Base-by-base conservation (phyloP, 1,284 basidiomycete genomes). In the Fomitopsis palustris region DNA sequence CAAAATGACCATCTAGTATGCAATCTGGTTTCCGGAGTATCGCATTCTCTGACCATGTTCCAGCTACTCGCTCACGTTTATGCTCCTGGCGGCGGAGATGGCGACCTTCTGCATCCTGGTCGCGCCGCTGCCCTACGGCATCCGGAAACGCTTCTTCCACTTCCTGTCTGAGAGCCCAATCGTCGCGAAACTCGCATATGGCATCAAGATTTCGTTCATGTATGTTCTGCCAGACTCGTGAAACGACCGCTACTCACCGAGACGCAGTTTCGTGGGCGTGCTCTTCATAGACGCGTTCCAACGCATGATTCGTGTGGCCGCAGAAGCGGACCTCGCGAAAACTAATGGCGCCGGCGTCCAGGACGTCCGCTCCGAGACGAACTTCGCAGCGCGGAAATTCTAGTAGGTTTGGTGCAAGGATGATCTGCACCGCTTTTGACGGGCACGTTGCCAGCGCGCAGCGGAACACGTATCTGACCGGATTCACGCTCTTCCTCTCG, bases 161-260 rank as follows among this genome's bases (percentile, higher is more conserved):
- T 94, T 95, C 77, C 81, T 95, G 25, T 86, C 88, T 0, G 84
- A 85, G 63, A 90, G 83, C 58, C 76, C 81, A 47, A 70, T 87
- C 56, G 75, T 92, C 47, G 88, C 88, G 12, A 92, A 92, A 68
- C 60, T 93, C 58, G 87, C 89, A 0, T 93, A 93, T 69, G 90
- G 77, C 57, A 81, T 93, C 66, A 97, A 97, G 73, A 97, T 98
- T 66, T 92, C 93, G 6, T 97, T 97, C 81, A 96, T 98, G 91
- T 94, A 63, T 56, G 88, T 74, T 51, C 56, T 0, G 37, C 35
- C 54, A 27, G 9, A 52, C 41, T 55, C 54, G 56, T 54, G 35
- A 19, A 38, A 42, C 55, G 23, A 6, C 55, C 12, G 14, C 38
- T 9, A 57, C 14, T 54, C 56, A 47, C 37, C 42, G 33, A 31